Percentiles rank a stretch among this genome's conserved stretches.
Conservation (phyloP, 805 yeast genomes). For the Limtongozyma cylindracea region DNA sequence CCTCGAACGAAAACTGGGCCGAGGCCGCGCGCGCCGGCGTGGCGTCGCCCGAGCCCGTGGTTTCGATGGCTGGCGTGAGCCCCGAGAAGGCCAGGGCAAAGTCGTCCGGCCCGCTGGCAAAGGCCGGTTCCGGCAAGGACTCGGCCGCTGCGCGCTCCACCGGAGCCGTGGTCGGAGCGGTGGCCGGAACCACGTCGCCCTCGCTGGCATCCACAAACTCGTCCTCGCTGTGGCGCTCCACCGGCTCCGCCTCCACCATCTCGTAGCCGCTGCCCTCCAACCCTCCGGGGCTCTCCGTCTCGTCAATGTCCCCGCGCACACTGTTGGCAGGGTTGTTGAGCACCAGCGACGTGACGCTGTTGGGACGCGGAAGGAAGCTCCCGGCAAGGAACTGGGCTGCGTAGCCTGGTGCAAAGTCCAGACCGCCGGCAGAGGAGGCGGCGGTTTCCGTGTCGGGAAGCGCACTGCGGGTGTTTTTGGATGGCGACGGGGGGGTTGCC, state of each 20-base stretch:
- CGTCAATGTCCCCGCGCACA: conserved; percentile 48
- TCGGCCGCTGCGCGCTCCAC: no score
- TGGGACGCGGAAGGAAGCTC: no score
- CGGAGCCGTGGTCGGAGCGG: conserved; percentile 1
- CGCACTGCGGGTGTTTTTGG: no score
- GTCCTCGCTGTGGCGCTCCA: conserved; percentile 8
- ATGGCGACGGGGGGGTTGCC: no score
- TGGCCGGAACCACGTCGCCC: conserved; percentile 5
- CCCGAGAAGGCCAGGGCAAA: conserved; percentile 13
- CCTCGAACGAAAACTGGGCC: no score
- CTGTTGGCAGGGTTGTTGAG: conserved; percentile 83
- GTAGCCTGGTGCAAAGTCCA: no score
- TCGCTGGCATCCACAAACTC: conserved; percentile 9
- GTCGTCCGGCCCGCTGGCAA: conserved; percentile 3
- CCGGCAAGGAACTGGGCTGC: no score
- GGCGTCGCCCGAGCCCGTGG: no score
- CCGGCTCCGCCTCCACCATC: conserved; percentile 22
- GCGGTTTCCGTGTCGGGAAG: no score
- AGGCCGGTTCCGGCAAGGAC: background rate
- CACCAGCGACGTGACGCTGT: conserved; percentile 71
- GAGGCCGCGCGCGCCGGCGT: no score
- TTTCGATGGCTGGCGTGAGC: conserved; percentile 9
- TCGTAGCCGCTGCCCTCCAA: conserved; percentile 10
- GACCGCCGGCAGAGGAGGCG: no score
- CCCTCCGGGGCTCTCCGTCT: conserved; percentile 16